Evolutionary conservation across 352 stramenopile genomes (phyloP).

Genomic region (Pythium rishiriense): DNA sequence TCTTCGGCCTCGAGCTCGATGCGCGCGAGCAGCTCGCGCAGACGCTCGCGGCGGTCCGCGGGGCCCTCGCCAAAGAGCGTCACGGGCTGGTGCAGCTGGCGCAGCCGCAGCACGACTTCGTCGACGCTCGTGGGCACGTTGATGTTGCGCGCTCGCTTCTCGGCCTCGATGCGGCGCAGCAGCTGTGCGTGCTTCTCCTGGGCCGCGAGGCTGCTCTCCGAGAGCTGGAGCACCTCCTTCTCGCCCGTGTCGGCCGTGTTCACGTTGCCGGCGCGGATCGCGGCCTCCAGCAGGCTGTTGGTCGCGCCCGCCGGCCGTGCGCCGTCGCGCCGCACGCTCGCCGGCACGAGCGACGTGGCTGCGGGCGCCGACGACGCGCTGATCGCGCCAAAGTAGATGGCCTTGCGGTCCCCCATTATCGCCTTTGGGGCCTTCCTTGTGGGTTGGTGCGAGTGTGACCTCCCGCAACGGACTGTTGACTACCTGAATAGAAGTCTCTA

Average conservation of each 20-base stretch:
- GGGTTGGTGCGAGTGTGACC: neutral
- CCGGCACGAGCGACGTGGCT: slow-evolving; percentile 42
- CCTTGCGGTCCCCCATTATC: slow-evolving; percentile 66
- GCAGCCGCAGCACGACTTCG: slow-evolving; percentile 90
- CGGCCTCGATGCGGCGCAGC: slow-evolving; percentile 87
- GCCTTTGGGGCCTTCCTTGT: neutral
- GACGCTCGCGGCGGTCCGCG: slow-evolving; percentile 92
- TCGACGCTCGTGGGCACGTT: slow-evolving; percentile 92
- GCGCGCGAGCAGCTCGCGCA: slow-evolving; percentile 89
- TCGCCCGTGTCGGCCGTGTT: slow-evolving; percentile 75
- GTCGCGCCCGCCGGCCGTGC: slow-evolving; percentile 8
- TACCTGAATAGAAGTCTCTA: slow-evolving; percentile 10
- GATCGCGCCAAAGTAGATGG: slow-evolving; percentile 86
- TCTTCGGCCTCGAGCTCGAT: slow-evolving; percentile 76
- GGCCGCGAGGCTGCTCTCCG: slow-evolving; percentile 73
- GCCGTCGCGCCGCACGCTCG: slow-evolving; percentile 34
- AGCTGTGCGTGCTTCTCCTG: slow-evolving; percentile 89
- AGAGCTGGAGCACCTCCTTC: slow-evolving; percentile 84
- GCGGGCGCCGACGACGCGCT: slow-evolving; percentile 17
- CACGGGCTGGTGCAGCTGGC: slow-evolving; percentile 90
- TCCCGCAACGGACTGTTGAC: neutral
- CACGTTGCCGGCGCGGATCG: slow-evolving; percentile 80
- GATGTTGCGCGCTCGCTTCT: slow-evolving; percentile 89
- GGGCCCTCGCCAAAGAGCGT: slow-evolving; percentile 96
- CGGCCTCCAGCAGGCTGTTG: slow-evolving; percentile 56